These are phyloP conservation scores for Daldinia sp. DNA, from an alignment of 2,329 filamentous ascomycete genomes.

Conservation along the genomic window DNA sequence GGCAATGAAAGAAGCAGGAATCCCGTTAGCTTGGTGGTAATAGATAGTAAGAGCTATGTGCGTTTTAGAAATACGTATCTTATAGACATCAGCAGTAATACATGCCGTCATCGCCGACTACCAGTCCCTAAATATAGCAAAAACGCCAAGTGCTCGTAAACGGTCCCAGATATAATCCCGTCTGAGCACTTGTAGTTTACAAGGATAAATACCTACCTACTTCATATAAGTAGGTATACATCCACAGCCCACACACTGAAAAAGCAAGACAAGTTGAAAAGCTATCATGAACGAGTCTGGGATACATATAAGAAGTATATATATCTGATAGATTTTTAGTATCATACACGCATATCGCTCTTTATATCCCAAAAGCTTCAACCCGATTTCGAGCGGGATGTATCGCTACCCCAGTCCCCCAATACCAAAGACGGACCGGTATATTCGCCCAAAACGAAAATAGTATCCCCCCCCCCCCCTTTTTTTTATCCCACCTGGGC, in stretches of 20 bases:
- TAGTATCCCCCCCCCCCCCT: neutral
- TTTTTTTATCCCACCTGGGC: neutral
- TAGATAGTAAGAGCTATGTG: neutral
- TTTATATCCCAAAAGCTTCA: neutral
- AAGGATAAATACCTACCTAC: neutral
- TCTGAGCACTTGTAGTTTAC: neutral
- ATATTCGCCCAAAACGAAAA: neutral
- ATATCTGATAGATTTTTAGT: constrained; percentile 16
- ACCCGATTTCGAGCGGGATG: neutral
- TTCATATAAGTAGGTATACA: too few species aligned
- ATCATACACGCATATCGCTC: constrained; percentile 10
- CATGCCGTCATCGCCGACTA: neutral
- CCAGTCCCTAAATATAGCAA: neutral
- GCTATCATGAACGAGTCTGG: neutral
- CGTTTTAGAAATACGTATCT: neutral
- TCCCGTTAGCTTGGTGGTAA: too few species aligned
- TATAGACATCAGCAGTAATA: neutral
- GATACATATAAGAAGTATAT: neutral
- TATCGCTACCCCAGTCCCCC: neutral
- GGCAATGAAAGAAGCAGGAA: neutral
- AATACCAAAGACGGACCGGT: neutral
- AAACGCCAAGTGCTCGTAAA: neutral
- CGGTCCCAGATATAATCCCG: neutral
- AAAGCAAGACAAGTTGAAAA: neutral
- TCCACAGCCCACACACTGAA: too few species aligned